A percentile compares a stretch with the other conserved stretches of the same genome.
Evolutionary conservation across 352 stramenopile genomes (phyloP).

Genomic region (Phytophthora podocarpi): DNA sequence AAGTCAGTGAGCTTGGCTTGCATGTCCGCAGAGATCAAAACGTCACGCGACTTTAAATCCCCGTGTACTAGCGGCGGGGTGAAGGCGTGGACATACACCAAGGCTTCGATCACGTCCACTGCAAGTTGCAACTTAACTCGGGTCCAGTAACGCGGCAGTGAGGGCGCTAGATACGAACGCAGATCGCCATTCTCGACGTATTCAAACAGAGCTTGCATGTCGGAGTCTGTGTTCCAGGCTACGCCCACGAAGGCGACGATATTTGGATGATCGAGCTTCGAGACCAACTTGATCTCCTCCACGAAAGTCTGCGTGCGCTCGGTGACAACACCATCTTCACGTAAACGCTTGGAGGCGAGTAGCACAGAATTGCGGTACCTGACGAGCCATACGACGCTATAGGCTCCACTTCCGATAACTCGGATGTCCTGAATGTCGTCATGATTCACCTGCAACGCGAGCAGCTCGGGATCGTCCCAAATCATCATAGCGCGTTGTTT

Average conservation of each 20-base stretch:
- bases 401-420: conserved; percentile 24
- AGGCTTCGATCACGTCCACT: conserved; percentile 49
- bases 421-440: conserved; percentile 29
- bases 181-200: conserved; percentile 35
- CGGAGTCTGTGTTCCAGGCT: conserved; percentile 30
- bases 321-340: not conserved
- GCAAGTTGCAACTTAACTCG: conserved; percentile 41
- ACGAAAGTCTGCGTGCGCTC: conserved; percentile 24
- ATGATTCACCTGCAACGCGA: conserved; percentile 14
- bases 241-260: conserved; percentile 37
- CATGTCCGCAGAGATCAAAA: conserved; percentile 33
- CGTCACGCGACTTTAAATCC: conserved; percentile 34
- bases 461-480: conserved; percentile 29
- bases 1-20: conserved; percentile 39
- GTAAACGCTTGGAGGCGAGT: conserved; percentile 31
- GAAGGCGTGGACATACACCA: conserved; percentile 49
- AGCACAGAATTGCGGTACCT: conserved; percentile 24
- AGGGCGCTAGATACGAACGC: conserved; percentile 15
- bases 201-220: conserved; percentile 37
- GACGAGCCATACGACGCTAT: conserved; percentile 31
- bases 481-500: conserved; percentile 12
- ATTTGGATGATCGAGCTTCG: conserved; percentile 30
- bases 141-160: conserved; percentile 13
- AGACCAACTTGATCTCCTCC: too few relatives aligned
- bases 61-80: conserved; percentile 24